Base-by-base conservation (phyloP, 2,329 filamentous ascomycete species). In the Fusarium gaditjirri region DNA sequence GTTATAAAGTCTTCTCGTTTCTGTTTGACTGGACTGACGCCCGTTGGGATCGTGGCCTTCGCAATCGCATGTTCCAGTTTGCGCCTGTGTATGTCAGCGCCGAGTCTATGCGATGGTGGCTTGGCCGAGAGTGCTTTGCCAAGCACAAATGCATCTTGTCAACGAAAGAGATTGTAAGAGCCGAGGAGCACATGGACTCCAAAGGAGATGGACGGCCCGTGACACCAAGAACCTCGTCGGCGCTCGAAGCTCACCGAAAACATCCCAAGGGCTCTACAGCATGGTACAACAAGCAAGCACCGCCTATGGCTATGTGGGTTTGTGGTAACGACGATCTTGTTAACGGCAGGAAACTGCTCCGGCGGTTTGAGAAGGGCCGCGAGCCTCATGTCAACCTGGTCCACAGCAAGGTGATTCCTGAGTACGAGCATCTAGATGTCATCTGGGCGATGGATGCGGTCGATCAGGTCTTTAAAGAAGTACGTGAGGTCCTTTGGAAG, bases 91-190 rank as follows among this genome's bases (percentile, higher is more conserved):
- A 97, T 76, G 94, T 98, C 55, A 94, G 91, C 75, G 89, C 94
- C 2, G 94, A 98, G 82, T 92, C 91, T 65, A 97, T 98, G 94
- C 87, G 94, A 10, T 98, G 95, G 95, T 98, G 95, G 95, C 87
- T 98, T 1, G 95, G 95, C 1, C 85, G 91, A 8, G 94, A 96
- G 75, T 94, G 94, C 74, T 98, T 97, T 77, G 85, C 86, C 5
- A 81, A 80, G 75, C 94, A 97, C 76, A 94, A 93, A 79, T 98
- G 95, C 78, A 97, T 98, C 56, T 84, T 98, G 11, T 88, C 93
- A 2, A 97, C 94, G 2, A 88, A 89, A 42, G 92, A 95, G 69
- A 90, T 92, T 65, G 87, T 88, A 61, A 84, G 81, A 44, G 86
- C 88, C 13, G 91, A 93, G 74, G 89, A 92, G 46, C 83, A 81